Evolutionary conservation across 2,329 filamentous ascomycete genomes (phyloP).

Genomic region (Fusarium foetens): DNA sequence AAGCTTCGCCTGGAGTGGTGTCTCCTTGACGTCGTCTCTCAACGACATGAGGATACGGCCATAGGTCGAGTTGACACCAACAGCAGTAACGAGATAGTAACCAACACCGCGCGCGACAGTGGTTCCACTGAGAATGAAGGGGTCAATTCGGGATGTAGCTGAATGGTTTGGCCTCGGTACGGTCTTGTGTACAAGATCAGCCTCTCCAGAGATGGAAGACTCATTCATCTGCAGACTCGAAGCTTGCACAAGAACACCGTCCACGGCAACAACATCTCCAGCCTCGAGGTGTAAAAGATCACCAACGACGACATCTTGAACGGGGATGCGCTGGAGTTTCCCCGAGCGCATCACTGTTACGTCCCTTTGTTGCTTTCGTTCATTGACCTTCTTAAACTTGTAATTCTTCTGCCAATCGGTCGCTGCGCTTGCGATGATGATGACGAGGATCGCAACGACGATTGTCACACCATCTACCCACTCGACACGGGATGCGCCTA

Average conservation of each 20-base stretch:
- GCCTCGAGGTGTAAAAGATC: slow-evolving; percentile 79
- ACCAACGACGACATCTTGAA: slow-evolving; percentile 77
- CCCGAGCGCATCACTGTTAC: slow-evolving; percentile 83
- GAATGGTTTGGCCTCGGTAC: slow-evolving; percentile 67
- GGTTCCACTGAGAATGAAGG: slow-evolving; percentile 83
- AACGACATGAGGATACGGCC: slow-evolving; percentile 84
- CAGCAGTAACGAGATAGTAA: slow-evolving; percentile 78
- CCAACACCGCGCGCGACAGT: slow-evolving; percentile 82
- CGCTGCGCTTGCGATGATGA: slow-evolving; percentile 78
- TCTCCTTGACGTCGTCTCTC: slow-evolving; percentile 79
- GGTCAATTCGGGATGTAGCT: slow-evolving; percentile 66
- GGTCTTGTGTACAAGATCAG: slow-evolving; percentile 75
- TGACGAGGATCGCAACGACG: slow-evolving; percentile 78
- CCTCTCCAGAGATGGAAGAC: slow-evolving; percentile 81
- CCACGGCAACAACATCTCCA: slow-evolving; percentile 76
- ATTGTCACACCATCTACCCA: slow-evolving; percentile 88
- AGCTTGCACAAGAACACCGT: slow-evolving; percentile 72
- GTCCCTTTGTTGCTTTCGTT: slow-evolving; percentile 79
- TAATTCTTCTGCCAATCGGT: slow-evolving; percentile 87
- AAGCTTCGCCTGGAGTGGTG: slow-evolving; percentile 80
- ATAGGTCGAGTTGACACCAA: slow-evolving; percentile 78
- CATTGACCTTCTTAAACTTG: slow-evolving; percentile 82
- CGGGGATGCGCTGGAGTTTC: slow-evolving; percentile 72
- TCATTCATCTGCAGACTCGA: slow-evolving; percentile 72
- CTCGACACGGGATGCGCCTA: slow-evolving; percentile 68